Conservation (phyloP, 345 rosid genomes). For the Gossypium herbaceum region DNA sequence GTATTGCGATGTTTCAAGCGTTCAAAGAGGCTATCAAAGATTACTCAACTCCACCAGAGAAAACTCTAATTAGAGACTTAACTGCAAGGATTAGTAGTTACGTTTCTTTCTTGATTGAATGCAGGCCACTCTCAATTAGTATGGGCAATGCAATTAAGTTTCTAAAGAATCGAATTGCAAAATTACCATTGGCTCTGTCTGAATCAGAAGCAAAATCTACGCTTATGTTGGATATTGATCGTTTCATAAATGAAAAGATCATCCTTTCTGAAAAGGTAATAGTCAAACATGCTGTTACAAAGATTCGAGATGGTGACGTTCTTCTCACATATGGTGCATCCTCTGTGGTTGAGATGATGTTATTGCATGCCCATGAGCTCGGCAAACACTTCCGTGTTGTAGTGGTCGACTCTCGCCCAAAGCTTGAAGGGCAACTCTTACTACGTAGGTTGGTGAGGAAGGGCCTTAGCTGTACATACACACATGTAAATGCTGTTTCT, state of each 20-base stretch:
- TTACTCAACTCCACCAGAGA: conserved; percentile 76
- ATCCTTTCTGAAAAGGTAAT: conserved; percentile 68
- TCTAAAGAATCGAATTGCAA: conserved; percentile 67
- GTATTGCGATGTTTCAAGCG: conserved; percentile 97
- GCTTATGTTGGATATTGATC: conserved; percentile 68
- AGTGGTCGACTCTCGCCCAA: conserved; percentile 89
- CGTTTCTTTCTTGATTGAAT: conserved; percentile 81
- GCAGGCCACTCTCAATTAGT: conserved; percentile 89
- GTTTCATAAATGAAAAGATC: conserved; percentile 81
- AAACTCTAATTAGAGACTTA: conserved; percentile 70
- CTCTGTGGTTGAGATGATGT: conserved; percentile 84
- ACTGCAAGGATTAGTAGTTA: conserved; percentile 78
- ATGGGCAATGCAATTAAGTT: conserved; percentile 94
- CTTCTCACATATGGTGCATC: conserved; percentile 93
- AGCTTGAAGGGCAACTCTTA: conserved; percentile 80
- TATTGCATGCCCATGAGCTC: conserved; percentile 79
- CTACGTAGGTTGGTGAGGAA: conserved; percentile 82
- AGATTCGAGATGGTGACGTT: conserved; percentile 90
- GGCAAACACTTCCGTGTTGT: conserved; percentile 80
- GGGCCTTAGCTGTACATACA: conserved; percentile 82
- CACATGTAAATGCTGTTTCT: conserved; percentile 84
- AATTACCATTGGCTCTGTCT: conserved; percentile 56
- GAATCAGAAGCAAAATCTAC: conserved; percentile 76
- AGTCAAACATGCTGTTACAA: conserved; percentile 79
- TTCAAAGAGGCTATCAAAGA: conserved; percentile 77